Base-by-base conservation (phyloP, 352 stramenopile species). In the Plasmopara halstedii region DNA sequence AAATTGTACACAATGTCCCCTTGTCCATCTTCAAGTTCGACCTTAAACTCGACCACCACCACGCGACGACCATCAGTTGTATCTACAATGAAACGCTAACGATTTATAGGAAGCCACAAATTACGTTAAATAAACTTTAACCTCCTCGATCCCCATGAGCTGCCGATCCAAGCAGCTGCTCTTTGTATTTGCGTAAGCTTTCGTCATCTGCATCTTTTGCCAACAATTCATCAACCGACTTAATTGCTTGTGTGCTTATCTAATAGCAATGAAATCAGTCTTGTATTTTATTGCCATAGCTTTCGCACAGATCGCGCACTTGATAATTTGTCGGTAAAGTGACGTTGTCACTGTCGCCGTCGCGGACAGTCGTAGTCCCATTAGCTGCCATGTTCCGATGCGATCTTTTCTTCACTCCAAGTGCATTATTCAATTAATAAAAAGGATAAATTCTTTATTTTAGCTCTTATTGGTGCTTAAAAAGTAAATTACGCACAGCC, bases 41-140 rank as follows among this genome's bases (percentile, higher is more conserved):
- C 77, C 46, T 83, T 83, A 53, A 95, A 95, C 50, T 92, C 76
- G 17, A 85, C 71, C 14, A 95, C 75, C 13, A 94, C 75, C 22
- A 95, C 73, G 9, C 81, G 77, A 10, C 84, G 71, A 4, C 49
- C 53, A 45, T 92, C 75, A 2, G 51, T 67, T 4, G 53, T 58
- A 41, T 89, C 74, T 88, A 42, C 25, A 29, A 29, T n/a, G n/a
- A n/a, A n/a, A n/a, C n/a, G n/a, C n/a, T n/a, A n/a, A n/a, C n/a
- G n/a, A n/a, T n/a, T n/a, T n/a, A n/a, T n/a, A n/a, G n/a, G n/a
- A n/a, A n/a, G n/a, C n/a, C n/a, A n/a, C n/a, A n/a, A n/a, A n/a
- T n/a, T n/a, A n/a, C n/a, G n/a, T n/a, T n/a, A n/a, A n/a, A n/a
- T n/a, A n/a, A n/a, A n/a, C n/a, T n/a, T n/a, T 45, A 19, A 88